Evolutionary conservation across 78 protist genomes (phyloP), one percentile per base, ranked within the genome.

Genomic region (Dictyostelium discoideum): DNA sequence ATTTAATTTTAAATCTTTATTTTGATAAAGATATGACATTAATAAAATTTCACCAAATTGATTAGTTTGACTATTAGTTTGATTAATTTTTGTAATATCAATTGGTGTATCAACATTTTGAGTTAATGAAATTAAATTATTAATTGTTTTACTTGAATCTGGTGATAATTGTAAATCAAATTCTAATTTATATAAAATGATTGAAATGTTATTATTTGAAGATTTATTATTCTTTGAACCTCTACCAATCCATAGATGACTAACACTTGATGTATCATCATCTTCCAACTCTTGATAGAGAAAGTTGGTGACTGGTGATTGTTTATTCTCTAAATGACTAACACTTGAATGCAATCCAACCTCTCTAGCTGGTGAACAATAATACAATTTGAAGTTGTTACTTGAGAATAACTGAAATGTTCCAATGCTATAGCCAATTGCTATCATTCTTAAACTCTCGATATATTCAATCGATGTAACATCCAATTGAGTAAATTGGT

Each of bases 261-360:
- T 54, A 7, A 42, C 6, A 0, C 78, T 4, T 7, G 84, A 67
- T n/a, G 39, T 74, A 3, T 74, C 77, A 73, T 82, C 95, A 32
- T 90, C 95, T n/a, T 90, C 95, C 22, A 90, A 54, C 42, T 90
- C 95, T 73, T 90, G 95, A 18, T 81, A 69, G 11, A 90, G 88
- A 48, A 90, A 82, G 20, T 90, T 83, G 1, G 95, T 90, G 1
- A 90, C 94, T 46, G 95, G 89, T 11, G 50, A 32, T 69, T 74
- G 77, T 37, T 39, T 26, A 37, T 32, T 26, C 39, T n/a, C 39
- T 24, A 13, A n/a, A 54, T 29, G 74, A 10, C n/a, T n/a, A n/a
- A 26, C 16, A 3, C 16, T 69, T 74, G 81, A 37, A 37, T 26
- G 13, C 18, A 74, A 74, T n/a, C 29, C 29, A 80, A 44, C 48